Percentiles rank a stretch among this genome's conserved stretches.
These are phyloP conservation scores for Ogataea methanolica DNA, from an alignment of 805 yeast genomes.

Conservation along the genomic window DNA sequence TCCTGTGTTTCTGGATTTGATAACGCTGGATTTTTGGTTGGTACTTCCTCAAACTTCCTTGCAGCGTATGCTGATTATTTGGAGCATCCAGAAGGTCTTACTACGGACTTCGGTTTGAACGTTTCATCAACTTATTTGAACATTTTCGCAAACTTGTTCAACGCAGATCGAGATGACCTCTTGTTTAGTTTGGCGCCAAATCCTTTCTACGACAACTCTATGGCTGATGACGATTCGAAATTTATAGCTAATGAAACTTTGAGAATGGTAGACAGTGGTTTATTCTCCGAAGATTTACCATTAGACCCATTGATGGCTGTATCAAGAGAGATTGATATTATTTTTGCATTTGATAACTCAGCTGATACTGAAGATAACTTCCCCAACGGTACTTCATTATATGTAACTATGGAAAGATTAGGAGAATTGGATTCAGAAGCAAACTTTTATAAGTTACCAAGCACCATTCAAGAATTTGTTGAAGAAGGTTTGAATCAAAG, in stretches of 20 bases:
- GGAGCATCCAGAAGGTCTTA: conserved; percentile 6
- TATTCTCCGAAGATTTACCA: conserved; percentile 54
- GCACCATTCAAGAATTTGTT: conserved; percentile 49
- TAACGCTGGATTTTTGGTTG: conserved; percentile 72
- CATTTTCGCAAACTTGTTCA: conserved; percentile 29
- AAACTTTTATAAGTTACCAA: conserved; percentile 69
- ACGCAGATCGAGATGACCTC: conserved; percentile 41
- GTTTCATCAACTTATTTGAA: conserved; percentile 12
- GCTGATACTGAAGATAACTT: conserved; percentile 55
- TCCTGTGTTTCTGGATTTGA: conserved; percentile 64
- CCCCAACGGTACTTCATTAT: conserved; percentile 63
- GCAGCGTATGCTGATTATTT: conserved; percentile 12
- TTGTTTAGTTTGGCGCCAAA: conserved; percentile 40
- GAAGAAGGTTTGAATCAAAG: conserved; percentile 50
- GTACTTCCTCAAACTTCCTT: conserved; percentile 73
- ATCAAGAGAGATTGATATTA: conserved; percentile 52
- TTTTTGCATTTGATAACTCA: conserved; percentile 60
- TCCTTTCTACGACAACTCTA: conserved; percentile 34
- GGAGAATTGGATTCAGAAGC: conserved; percentile 43
- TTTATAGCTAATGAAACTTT: conserved; percentile 13
- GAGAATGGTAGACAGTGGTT: conserved; percentile 27
- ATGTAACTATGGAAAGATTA: conserved; percentile 48
- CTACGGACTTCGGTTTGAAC: conserved; percentile 13
- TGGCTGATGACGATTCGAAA: conserved; percentile 29
- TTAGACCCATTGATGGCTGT: conserved; percentile 58